Evolutionary conservation across 208 protist species (phyloP).

Genomic region (Wallacemonas sp.): DNA sequence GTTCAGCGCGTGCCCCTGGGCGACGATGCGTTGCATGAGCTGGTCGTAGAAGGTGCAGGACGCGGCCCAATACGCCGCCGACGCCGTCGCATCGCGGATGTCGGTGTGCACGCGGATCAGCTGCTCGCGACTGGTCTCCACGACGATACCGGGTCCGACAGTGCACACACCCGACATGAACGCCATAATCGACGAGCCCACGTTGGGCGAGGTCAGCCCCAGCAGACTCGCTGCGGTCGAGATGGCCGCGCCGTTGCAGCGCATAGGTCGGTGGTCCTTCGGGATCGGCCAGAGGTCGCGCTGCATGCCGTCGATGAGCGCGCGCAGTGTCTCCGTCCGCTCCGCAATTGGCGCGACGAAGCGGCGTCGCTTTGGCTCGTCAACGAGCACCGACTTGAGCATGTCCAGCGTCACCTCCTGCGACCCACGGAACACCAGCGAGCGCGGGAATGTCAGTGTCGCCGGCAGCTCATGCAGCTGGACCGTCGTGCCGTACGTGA

Average conservation of each 20-base stretch:
- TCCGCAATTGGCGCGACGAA: constrained; percentile 85
- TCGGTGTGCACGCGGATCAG: constrained; percentile 97
- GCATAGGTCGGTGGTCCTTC: constrained; percentile 89
- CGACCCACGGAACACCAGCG: constrained; percentile 77
- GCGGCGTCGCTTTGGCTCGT: constrained; percentile 25
- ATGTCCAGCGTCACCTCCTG: constrained; percentile 68
- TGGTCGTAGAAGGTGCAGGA: constrained; percentile 94
- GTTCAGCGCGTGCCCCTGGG: constrained; percentile 95
- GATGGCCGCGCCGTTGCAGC: constrained; percentile 97
- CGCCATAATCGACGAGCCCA: constrained; percentile 94
- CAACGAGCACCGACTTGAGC: constrained; percentile 46
- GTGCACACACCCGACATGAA: constrained; percentile 97
- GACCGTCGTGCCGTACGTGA: constrained; percentile 98
- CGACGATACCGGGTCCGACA: constrained; percentile 93
- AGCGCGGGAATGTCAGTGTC: constrained; percentile 74
- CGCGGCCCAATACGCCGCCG: constrained; percentile 71
- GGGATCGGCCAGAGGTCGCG: constrained; percentile 96
- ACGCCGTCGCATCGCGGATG: constrained; percentile 88
- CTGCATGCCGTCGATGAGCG: constrained; percentile 95
- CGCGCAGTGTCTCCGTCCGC: constrained; percentile 63
- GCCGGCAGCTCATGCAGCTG: constrained; percentile 81
- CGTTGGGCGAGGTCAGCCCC: constrained; percentile 86
- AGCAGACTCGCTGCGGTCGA: constrained; percentile 95
- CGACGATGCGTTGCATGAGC: constrained; percentile 93
- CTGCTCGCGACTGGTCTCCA: constrained; percentile 91